Conservation (phyloP, 768 basidiomycete species). For the Lentinula lateritia region DNA sequence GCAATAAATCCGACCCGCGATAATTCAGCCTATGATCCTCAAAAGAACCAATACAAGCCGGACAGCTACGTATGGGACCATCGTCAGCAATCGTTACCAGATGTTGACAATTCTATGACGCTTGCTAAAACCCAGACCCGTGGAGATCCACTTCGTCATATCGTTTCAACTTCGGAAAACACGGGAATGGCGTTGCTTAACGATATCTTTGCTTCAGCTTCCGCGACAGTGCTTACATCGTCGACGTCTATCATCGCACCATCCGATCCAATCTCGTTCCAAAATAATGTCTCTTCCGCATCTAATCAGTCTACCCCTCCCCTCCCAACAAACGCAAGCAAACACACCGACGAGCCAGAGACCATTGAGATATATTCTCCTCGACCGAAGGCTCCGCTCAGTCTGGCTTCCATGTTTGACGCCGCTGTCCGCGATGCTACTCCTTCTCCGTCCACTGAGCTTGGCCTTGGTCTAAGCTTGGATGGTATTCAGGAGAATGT, state of each 20-base stretch:
- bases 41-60: background rate
- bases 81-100: background rate
- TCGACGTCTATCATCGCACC: background rate
- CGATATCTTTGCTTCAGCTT: slow-evolving; percentile 6
- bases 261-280: background rate
- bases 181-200: slow-evolving; percentile 1
- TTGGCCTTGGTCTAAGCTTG: background rate
- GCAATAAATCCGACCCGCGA: background rate
- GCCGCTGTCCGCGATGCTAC: background rate
- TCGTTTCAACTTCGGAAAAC: background rate
- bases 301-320: background rate
- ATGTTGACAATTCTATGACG: background rate
- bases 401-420: background rate
- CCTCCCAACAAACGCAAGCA: background rate
- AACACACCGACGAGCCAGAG: slow-evolving; percentile 2
- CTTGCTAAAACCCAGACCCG: background rate
- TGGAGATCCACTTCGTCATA: background rate
- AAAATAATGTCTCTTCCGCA: background rate
- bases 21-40: background rate
- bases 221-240: background rate
- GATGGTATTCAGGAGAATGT: background rate
- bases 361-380: slow-evolving; percentile 5
- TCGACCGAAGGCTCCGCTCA: background rate
- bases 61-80: background rate
- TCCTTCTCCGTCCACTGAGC: background rate